These are phyloP conservation scores for Pistacia atlantica DNA, from an alignment of 345 rosid genomes.

Conservation along the genomic window DNA sequence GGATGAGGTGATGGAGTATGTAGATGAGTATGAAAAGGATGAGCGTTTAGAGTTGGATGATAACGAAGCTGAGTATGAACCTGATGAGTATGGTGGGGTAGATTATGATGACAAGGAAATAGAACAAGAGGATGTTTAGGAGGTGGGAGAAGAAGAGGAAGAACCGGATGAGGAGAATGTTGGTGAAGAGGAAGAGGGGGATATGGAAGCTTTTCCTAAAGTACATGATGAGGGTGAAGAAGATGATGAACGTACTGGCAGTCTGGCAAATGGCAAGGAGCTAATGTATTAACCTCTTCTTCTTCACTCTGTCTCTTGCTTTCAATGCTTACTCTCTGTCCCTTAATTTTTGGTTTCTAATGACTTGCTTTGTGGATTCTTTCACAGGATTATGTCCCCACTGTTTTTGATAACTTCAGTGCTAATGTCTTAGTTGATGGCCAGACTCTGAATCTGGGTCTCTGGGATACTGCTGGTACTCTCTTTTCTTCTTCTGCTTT, in stretches of 20 bases:
- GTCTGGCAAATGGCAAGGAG: too few species aligned
- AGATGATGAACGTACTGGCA: constrained; percentile 53
- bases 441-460: constrained; percentile 74
- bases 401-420: constrained; percentile 91
- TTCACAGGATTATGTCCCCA: constrained; percentile 68
- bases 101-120: constrained; percentile 83
- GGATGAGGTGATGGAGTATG: constrained; percentile 56
- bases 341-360: neutral
- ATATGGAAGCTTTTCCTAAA: constrained; percentile 59
- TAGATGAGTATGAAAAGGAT: constrained; percentile 72
- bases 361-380: constrained; percentile 9
- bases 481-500: constrained; percentile 17
- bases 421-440: constrained; percentile 93
- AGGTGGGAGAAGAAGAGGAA: constrained; percentile 53
- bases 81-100: constrained; percentile 54
- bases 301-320: neutral
- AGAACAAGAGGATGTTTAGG: constrained; percentile 58
- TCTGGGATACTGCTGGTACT: constrained; percentile 97
- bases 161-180: constrained; percentile 62
- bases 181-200: constrained; percentile 68
- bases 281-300: constrained; percentile 27
- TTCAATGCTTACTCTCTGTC: neutral
- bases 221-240: constrained; percentile 59
- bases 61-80: constrained; percentile 73
- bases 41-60: constrained; percentile 83